Evolutionary conservation across 2,329 filamentous ascomycete genomes (phyloP), one percentile per base, ranked within the genome.

Genomic region (Aureobasidium sp.): DNA sequence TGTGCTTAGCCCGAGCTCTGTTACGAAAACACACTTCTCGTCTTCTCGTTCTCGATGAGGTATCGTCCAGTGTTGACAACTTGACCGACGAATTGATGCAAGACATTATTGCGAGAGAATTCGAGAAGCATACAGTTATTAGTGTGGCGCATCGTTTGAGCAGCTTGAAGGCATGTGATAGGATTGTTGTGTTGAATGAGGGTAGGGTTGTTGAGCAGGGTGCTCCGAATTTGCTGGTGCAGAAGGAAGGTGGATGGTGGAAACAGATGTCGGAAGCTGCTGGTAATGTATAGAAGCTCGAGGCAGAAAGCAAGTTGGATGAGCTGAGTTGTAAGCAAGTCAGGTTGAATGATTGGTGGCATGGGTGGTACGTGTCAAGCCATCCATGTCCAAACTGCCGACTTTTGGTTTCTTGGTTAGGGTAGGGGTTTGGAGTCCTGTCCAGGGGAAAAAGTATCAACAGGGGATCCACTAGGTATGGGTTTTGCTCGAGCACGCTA

Each of bases 121-220:
- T 86, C 67, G 68, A 70, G 2, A 74, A 73, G 3, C 80, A 82
- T 63, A 89, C 86, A 0, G 79, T 89, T 61, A 74, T 84, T 51
- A 75, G 78, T 0, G 79, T 84, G 1, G 80, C 81, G 3, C 81
- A 84, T 69, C 79, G 81, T 21, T 73, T 84, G 43, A 77, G 81
- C 35, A 80, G 79, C 61, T 79, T 84, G 10, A 70, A 79, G 60
- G 77, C 79, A 55, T 82, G 79, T 64, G 79, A 83, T 65, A 70
- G 69, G 31, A 75, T 84, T 21, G 73, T 77, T 0, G 77, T 83
- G 8, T 74, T 83, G 72, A 77, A 81, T 29, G 68, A 70, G 9
- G 81, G 80, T 3, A 65, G 67, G 46, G 67, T 82, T 7, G 74
- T 79, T 1, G 80, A 83, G 54, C 33, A 62, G 23, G 68, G 64